Percentiles rank a stretch among this genome's conserved stretches.
phyloP scores from a whole-genome alignment of 768 basidiomycete genomes.

The Suillus discolor region DNA sequence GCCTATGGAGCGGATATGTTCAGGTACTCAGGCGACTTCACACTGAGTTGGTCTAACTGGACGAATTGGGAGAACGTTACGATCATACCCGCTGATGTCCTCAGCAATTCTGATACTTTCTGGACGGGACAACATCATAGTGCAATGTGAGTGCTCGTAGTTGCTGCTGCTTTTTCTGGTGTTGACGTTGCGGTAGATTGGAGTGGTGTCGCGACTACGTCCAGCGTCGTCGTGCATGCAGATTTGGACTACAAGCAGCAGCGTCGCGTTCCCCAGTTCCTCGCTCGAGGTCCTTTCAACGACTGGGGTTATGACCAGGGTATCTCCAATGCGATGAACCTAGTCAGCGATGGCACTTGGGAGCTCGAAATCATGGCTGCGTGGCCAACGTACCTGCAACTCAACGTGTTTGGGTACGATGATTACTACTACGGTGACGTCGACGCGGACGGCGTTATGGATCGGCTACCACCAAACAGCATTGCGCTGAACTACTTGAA shows the following conservation, averaged over 20 bases:
- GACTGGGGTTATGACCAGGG: conserved; percentile 91
- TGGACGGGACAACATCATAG: conserved; percentile 85
- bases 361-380: conserved; percentile 85
- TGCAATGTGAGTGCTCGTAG: conserved; percentile 68
- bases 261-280: conserved; percentile 84
- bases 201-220: conserved; percentile 64
- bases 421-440: conserved; percentile 92
- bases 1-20: conserved; percentile 87
- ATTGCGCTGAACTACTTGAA: conserved; percentile 87
- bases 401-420: conserved; percentile 91
- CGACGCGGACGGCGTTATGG: conserved; percentile 85
- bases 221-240: conserved; percentile 73
- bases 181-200: conserved; percentile 58
- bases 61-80: conserved; percentile 74
- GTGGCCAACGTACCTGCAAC: conserved; percentile 89
- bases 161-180: background rate
- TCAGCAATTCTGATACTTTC: conserved; percentile 51
- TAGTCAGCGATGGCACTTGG: conserved; percentile 69
- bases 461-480: conserved; percentile 89
- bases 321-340: conserved; percentile 67
- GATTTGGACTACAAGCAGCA: conserved; percentile 61
- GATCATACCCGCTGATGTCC: conserved; percentile 56
- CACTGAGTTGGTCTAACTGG: conserved; percentile 81
- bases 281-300: conserved; percentile 90
- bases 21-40: conserved; percentile 87